Evolutionary conservation across 2,329 filamentous ascomycete genomes (phyloP), one percentile per base, ranked within the genome.

Genomic region (Nothophaeocryptopus gaeumannii): DNA sequence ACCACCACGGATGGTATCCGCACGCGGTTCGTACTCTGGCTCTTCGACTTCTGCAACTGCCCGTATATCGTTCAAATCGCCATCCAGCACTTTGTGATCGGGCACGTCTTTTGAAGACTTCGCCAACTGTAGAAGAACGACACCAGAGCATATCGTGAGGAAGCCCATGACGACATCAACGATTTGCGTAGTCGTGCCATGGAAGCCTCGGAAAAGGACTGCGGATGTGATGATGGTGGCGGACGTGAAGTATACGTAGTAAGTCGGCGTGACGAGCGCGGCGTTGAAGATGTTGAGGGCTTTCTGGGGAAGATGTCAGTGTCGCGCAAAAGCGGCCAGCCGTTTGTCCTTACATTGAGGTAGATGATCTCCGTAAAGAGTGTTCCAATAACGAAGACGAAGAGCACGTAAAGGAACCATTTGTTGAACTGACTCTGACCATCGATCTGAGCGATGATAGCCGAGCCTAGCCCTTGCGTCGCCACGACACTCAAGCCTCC

Each of bases 91-190:
- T 30, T 91, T 90, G 0, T 89, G 79, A 67, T 97, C 93, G 5
- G 93, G 93, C 0, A 99, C 92, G 64, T 99, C 92, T 67, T 97
- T 99, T 61, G 93, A 89, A 0, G 92, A 96, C 68, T 97, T 97
- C 45, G 93, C 96, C n/a, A 99, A 81, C 67, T 99, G 93, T 8
- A 99, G 74, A 7, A 99, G 73, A 0, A 97, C 85, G 5, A 97
- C 93, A 1, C 93, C 93, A 0, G 90, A 80, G 68, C 93, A 99
- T 54, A 99, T 99, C 53, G 87, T 86, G 35, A 99, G 73, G 72
- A 99, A 99, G 1, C 93, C 93, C 74, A 95, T 83, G 48, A 97
- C 86, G 29, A 97, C 88, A 0, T 90, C 96, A 39, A 88, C 78
- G 50, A 99, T 97, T 20, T 87, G 82, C 5, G 82, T 79, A 0